Conservation (phyloP, 208 protist species). For the Crithidia brevicula region DNA sequence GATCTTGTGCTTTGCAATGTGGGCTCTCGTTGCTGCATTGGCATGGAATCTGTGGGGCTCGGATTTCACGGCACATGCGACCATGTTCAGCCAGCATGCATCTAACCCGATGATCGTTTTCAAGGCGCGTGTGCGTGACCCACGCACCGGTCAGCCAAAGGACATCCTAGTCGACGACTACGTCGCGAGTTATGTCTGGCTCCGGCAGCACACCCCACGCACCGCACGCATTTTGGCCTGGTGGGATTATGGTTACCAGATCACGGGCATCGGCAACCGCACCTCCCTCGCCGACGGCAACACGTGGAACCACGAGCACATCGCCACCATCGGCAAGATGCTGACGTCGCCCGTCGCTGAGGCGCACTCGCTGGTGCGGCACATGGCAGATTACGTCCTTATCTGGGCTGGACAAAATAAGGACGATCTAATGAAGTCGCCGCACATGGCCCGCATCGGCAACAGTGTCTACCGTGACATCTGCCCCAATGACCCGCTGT, state of each 20-base stretch:
- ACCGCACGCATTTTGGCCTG: slow-evolving; percentile 96
- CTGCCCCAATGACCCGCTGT: slow-evolving; percentile 70
- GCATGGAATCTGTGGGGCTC: slow-evolving; percentile 6
- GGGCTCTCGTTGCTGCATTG: not conserved
- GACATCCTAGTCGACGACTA: slow-evolving; percentile 96
- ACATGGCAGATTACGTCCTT: slow-evolving; percentile 98
- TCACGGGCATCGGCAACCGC: slow-evolving; percentile 96
- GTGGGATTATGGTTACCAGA: slow-evolving; percentile 99
- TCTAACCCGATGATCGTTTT: slow-evolving; percentile 44
- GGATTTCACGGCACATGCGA: not conserved
- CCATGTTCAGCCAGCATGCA: slow-evolving; percentile 3
- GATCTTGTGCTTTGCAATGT: slow-evolving; percentile 7
- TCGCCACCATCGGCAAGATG: slow-evolving; percentile 96
- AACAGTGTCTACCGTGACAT: slow-evolving; percentile 83
- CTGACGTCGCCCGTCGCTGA: slow-evolving; percentile 85
- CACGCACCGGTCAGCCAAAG: slow-evolving; percentile 28
- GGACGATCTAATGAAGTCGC: slow-evolving; percentile 65
- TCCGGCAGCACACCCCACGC: slow-evolving; percentile 93
- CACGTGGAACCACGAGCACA: slow-evolving; percentile 99
- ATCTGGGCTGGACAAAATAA: slow-evolving; percentile 56
- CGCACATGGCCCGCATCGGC: slow-evolving; percentile 70
- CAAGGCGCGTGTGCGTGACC: slow-evolving; percentile 22
- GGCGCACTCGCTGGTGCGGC: slow-evolving; percentile 91
- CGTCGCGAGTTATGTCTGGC: slow-evolving; percentile 97
- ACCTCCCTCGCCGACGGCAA: slow-evolving; percentile 98